phyloP scores from a whole-genome alignment of 2,329 filamentous ascomycete genomes.

The Fusarium nematophilum region DNA sequence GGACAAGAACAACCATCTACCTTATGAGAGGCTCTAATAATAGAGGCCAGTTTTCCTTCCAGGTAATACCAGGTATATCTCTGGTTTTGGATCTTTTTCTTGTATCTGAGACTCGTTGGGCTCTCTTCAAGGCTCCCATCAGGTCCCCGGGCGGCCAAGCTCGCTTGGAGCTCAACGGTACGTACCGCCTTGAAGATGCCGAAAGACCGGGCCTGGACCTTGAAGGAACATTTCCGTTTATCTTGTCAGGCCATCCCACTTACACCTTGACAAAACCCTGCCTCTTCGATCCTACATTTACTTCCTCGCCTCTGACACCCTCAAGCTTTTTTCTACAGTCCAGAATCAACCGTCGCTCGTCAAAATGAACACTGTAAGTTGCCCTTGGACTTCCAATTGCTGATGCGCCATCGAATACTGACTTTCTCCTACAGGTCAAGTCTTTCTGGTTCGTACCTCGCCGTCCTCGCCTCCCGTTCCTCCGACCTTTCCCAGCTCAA shows the following conservation, averaged over 20 bases:
- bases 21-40: too few relatives aligned
- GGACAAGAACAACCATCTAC: too few relatives aligned
- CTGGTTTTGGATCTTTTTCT: too few relatives aligned
- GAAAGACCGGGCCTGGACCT: conserved; percentile 38
- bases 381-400: background rate
- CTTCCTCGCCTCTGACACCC: conserved; percentile 17
- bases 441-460: conserved; percentile 70
- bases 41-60: too few relatives aligned
- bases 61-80: too few relatives aligned
- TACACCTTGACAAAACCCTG: conserved; percentile 42
- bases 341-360: conserved; percentile 8
- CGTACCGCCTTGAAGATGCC: conserved; percentile 37
- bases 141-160: too few relatives aligned
- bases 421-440: conserved; percentile 62
- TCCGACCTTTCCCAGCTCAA: conserved; percentile 8
- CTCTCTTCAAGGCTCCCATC: too few relatives aligned
- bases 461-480: conserved; percentile 14
- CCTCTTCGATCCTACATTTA: conserved; percentile 30
- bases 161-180: conserved; percentile 12
- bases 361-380: conserved; percentile 67
- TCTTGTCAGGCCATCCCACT: conserved; percentile 46
- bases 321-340: conserved; percentile 12
- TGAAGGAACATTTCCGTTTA: conserved; percentile 30
- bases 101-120: too few relatives aligned
- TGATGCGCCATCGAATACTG: conserved; percentile 32